Conservation (phyloP, 306 rosid genomes). For the Sesbania bispinosa region DNA sequence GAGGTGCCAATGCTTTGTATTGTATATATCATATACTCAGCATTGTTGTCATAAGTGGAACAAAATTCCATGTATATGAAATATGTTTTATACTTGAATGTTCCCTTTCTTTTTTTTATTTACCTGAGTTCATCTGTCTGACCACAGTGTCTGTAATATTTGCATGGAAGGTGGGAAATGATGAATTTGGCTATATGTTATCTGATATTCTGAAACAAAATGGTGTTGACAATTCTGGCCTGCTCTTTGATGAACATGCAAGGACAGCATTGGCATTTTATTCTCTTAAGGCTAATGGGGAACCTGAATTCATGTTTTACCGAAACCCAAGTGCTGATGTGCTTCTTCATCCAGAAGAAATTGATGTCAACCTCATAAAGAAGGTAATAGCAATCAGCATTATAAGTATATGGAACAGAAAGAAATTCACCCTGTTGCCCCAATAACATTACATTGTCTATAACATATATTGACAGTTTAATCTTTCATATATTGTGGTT, state of each 20-base stretch:
- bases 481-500: not conserved
- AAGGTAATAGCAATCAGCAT: conserved; percentile 12
- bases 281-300: conserved; percentile 20
- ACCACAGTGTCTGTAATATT: conserved; percentile 25
- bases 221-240: conserved; percentile 36
- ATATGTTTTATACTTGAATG: too few species aligned
- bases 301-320: conserved; percentile 32
- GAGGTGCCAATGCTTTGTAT: not conserved
- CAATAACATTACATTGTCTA: not conserved
- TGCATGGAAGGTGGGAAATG: conserved; percentile 36
- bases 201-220: conserved; percentile 37
- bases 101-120: not conserved
- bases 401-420: not conserved
- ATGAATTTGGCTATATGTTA: conserved; percentile 38
- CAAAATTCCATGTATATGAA: not conserved
- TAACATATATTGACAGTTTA: too few species aligned
- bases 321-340: conserved; percentile 39
- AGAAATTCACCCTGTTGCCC: not conserved
- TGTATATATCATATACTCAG: not conserved
- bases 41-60: not conserved
- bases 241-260: conserved; percentile 26
- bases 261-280: conserved; percentile 37
- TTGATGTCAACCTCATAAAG: conserved; percentile 21
- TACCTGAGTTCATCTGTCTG: conserved; percentile 3
- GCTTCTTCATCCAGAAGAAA: conserved; percentile 25